phyloP scores from a whole-genome alignment of 495 filamentous ascomycete genomes.

The Talaromyces borbonicus region DNA sequence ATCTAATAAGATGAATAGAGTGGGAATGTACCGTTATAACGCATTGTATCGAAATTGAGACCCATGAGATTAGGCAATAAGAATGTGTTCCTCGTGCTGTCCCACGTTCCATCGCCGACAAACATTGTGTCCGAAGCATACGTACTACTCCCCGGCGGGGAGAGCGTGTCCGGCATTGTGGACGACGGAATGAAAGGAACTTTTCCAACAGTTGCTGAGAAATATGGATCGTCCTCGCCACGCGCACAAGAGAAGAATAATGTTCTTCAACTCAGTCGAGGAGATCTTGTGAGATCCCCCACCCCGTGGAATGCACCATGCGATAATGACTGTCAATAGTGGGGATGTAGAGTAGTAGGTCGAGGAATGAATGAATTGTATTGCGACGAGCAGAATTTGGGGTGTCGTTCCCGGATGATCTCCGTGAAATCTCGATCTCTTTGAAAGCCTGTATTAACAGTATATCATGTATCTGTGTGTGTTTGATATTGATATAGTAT shows the following conservation, averaged over 20 bases:
- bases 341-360: slow-evolving; percentile 8
- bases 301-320: slow-evolving; percentile 41
- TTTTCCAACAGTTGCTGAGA: neutral
- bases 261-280: slow-evolving; percentile 24
- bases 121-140: slow-evolving; percentile 75
- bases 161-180: slow-evolving; percentile 28
- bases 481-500: too few relatives aligned
- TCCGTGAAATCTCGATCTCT: too few relatives aligned
- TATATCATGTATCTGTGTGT: too few relatives aligned
- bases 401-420: too few relatives aligned
- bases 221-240: too few relatives aligned
- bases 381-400: too few relatives aligned
- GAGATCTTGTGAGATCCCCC: slow-evolving; percentile 42
- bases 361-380: neutral
- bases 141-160: slow-evolving; percentile 69
- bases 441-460: too few relatives aligned
- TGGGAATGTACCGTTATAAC: slow-evolving; percentile 72
- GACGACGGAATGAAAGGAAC: neutral
- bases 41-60: slow-evolving; percentile 87
- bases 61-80: slow-evolving; percentile 79
- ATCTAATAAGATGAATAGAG: neutral
- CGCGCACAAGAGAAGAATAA: slow-evolving; percentile 28
- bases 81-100: slow-evolving; percentile 72
- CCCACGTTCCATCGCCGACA: slow-evolving; percentile 92
- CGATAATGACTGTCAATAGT: slow-evolving; percentile 7